Evolutionary conservation across 2,329 filamentous ascomycete species (phyloP), one percentile per base, ranked within the genome.

Genomic region (Zymoseptoria ardabiliae): DNA sequence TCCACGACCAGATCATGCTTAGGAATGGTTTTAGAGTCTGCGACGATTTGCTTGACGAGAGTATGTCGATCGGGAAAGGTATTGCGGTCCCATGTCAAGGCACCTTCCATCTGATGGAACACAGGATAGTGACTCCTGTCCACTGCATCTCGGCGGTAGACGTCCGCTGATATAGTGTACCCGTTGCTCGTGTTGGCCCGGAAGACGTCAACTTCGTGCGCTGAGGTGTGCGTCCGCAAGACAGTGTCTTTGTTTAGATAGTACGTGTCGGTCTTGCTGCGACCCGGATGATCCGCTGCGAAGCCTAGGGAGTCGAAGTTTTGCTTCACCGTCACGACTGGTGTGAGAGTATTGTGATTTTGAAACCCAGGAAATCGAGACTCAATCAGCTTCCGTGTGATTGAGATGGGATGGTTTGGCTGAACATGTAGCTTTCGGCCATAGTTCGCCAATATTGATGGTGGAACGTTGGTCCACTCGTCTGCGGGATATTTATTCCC

Each of bases 241-340:
- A 99, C 86, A 0, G 89, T 96, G 55, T 84, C 77, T 65, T 86
- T 79, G 76, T 96, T 96, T 70, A 99, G 77, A 75, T 99, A 99
- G 79, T 97, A 99, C 0, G 94, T 97, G 76, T 99, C 94, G 13
- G 90, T 93, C 66, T 85, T 85, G 65, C 85, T 89, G 55, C 94
- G 87, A 61, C 94, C 94, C 3, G 91, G 89, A 69, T 99, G 94
- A 72, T 97, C 89, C 6, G 80, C 70, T 0, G 92, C 88, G 71
- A 99, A 97, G 51, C 92, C 92, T 7, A 99, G 80, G n/a, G 92
- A 94, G 76, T 99, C 94, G 72, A 99, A 99, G 74, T 99, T 99
- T 71, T 97, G 89, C 10, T 80, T 76, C 2, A 90, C 89, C 35
- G 88, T 86, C 22, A 97, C 94, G 49, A 97, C 85, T 0, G 94